Evolutionary conservation across 768 basidiomycete species (phyloP).

Genomic region (Termitomyces sp.): DNA sequence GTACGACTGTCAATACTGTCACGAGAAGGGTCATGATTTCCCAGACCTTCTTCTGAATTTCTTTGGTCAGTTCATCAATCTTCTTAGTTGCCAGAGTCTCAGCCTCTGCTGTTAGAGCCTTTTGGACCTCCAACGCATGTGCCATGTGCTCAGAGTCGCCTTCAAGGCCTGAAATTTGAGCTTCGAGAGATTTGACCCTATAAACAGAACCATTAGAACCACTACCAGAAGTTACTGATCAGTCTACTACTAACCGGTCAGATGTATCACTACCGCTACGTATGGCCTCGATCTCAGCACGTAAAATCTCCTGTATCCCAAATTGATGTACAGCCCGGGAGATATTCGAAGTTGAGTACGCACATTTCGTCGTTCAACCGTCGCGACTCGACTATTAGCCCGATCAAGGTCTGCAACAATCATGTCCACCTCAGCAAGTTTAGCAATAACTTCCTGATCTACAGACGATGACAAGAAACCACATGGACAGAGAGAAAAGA

Average conservation of each 20-base stretch:
- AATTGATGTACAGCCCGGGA: constrained; percentile 1
- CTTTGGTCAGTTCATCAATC: constrained; percentile 59
- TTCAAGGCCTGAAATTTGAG: constrained; percentile 75
- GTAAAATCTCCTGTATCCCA: constrained; percentile 73
- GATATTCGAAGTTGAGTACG: constrained; percentile 19
- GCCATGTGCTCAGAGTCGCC: constrained; percentile 71
- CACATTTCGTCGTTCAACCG: constrained; percentile 92
- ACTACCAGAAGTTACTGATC: background rate
- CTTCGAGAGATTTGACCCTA: constrained; percentile 72
- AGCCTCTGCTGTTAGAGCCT: constrained; percentile 42
- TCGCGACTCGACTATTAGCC: constrained; percentile 91
- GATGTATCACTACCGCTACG: constrained; percentile 75
- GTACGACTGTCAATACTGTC: constrained; percentile 3
- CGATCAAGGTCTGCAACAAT: constrained; percentile 91
- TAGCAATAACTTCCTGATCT: constrained; percentile 92
- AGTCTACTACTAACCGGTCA: constrained; percentile 54
- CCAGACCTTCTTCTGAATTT: constrained; percentile 53
- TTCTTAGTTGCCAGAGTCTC: constrained; percentile 50
- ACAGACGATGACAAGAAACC: background rate
- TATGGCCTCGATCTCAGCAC: constrained; percentile 91
- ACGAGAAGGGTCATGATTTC: background rate
- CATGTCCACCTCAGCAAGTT: constrained; percentile 93
- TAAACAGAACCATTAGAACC: background rate
- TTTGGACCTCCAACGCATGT: constrained; percentile 62
- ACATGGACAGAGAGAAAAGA: background rate